Evolutionary conservation across 2,329 filamentous ascomycete species (phyloP).

Genomic region (Cyphellophora europaea): DNA sequence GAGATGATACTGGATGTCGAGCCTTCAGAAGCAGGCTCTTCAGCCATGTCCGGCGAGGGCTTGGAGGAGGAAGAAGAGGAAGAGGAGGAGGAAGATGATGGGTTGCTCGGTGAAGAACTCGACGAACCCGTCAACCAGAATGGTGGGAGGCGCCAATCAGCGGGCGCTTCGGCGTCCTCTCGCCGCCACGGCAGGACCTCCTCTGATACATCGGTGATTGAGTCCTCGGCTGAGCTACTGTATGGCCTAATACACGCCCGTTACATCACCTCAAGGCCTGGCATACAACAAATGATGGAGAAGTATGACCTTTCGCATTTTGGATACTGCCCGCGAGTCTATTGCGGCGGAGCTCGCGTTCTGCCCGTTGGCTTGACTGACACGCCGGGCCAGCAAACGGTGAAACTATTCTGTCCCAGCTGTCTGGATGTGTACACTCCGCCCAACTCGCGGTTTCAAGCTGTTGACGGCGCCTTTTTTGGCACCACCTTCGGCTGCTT

Average conservation of each 20-base stretch:
- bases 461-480: slow-evolving; percentile 95
- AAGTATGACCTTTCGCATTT: slow-evolving; percentile 98
- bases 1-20: slow-evolving; percentile 99
- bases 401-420: slow-evolving; percentile 95
- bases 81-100: slow-evolving; percentile 58
- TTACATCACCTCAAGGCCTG: slow-evolving; percentile 91
- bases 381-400: slow-evolving; percentile 90
- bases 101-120: slow-evolving; percentile 53
- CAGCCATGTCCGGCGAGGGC: slow-evolving; percentile 41
- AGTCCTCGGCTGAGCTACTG: slow-evolving; percentile 94
- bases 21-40: slow-evolving; percentile 58
- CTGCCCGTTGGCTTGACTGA: slow-evolving; percentile 90
- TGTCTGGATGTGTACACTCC: slow-evolving; percentile 96
- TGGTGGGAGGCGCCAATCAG: slow-evolving; percentile 51
- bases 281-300: slow-evolving; percentile 98
- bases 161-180: slow-evolving; percentile 21
- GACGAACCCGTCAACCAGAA: slow-evolving; percentile 16
- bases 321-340: slow-evolving; percentile 85
- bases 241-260: slow-evolving; percentile 98
- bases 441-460: slow-evolving; percentile 93
- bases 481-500: slow-evolving; percentile 93
- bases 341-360: slow-evolving; percentile 83
- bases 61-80: slow-evolving; percentile 59
- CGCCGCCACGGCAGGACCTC: slow-evolving; percentile 77
- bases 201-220: slow-evolving; percentile 88